Evolutionary conservation across 169 alveolate genomes (phyloP).

Genomic region (Plasmodium coatneyi): DNA sequence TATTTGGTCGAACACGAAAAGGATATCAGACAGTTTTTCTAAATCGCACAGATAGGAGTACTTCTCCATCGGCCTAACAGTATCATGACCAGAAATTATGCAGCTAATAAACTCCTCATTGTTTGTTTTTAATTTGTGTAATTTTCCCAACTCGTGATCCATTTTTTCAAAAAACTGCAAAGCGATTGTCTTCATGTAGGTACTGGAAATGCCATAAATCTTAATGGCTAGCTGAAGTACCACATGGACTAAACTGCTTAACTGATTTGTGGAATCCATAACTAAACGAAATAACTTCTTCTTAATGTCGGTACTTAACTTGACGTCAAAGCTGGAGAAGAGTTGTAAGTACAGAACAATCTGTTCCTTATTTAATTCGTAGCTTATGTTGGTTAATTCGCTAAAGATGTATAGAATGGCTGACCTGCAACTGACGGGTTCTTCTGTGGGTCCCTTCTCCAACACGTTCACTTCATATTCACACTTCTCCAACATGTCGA

Average conservation of each 20-base stretch:
- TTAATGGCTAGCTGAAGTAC: constrained; percentile 13
- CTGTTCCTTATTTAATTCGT: constrained; percentile 48
- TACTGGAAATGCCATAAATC: constrained; percentile 46
- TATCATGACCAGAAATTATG: neutral
- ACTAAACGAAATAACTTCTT: constrained; percentile 40
- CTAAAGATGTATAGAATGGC: constrained; percentile 55
- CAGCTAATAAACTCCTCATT: constrained; percentile 1
- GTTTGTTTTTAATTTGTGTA: neutral
- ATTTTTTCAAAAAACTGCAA: constrained; percentile 45
- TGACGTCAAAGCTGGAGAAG: constrained; percentile 59
- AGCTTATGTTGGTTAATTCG: constrained; percentile 44
- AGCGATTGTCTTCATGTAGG: constrained; percentile 49
- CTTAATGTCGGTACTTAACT: constrained; percentile 37
- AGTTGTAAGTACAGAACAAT: constrained; percentile 23
- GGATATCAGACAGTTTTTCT: constrained; percentile 7
- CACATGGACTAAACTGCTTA: neutral
- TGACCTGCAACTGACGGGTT: constrained; percentile 58
- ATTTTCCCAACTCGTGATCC: constrained; percentile 20
- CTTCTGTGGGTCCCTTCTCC: neutral
- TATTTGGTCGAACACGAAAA: constrained; percentile 74
- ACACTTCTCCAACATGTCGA: constrained; percentile 40
- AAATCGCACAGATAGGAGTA: neutral
- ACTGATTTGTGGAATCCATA: neutral
- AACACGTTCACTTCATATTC: constrained; percentile 46
- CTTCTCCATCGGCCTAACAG: neutral